phyloP scores from a whole-genome alignment of 306 rosid species.

The Spatholobus suberectus region DNA sequence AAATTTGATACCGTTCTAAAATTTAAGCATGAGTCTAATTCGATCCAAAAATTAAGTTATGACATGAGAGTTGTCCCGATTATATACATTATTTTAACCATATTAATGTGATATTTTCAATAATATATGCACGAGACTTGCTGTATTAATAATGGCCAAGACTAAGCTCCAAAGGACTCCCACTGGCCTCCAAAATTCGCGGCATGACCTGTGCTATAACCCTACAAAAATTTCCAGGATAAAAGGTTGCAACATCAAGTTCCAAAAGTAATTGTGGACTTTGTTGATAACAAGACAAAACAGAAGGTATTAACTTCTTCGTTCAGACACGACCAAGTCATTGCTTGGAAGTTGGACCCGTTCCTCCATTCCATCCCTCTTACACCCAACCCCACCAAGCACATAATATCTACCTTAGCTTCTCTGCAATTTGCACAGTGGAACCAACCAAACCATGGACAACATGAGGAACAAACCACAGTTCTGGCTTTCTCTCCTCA shows the following conservation, averaged over 20 bases:
- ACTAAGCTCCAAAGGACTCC: background rate
- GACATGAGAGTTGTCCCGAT: too few relatives aligned
- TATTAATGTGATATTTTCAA: too few relatives aligned
- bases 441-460: slow-evolving; percentile 39
- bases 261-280: slow-evolving; percentile 29
- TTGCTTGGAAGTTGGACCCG: background rate
- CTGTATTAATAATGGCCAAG: background rate
- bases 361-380: background rate
- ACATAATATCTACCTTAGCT: slow-evolving; percentile 32
- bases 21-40: too few relatives aligned
- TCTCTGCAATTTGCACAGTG: slow-evolving; percentile 10
- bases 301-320: background rate
- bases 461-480: slow-evolving; percentile 35
- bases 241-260: background rate
- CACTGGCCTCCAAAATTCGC: background rate
- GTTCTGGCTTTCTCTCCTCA: slow-evolving; percentile 34
- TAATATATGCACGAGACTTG: background rate
- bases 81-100: too few relatives aligned
- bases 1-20: too few relatives aligned
- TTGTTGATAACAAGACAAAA: background rate
- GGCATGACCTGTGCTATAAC: background rate
- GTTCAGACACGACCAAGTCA: slow-evolving; percentile 30
- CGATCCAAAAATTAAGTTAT: too few relatives aligned
- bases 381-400: background rate
- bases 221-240: background rate